A percentile compares a stretch with the other conserved stretches of the same genome.
Evolutionary conservation across 805 yeast genomes (phyloP).

Genomic region (Kuraishia piskuri): DNA sequence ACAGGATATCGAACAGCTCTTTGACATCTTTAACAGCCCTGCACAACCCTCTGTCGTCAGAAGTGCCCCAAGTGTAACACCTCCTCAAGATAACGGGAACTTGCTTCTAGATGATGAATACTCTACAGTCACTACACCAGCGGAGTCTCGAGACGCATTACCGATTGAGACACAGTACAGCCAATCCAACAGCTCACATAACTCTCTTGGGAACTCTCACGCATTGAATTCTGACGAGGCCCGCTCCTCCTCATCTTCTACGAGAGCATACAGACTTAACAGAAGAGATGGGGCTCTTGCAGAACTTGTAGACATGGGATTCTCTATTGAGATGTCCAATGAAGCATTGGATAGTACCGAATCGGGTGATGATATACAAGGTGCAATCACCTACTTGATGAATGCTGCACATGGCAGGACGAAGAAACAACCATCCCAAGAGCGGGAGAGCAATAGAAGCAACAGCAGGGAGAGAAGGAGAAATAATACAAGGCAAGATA

Average conservation of each 20-base stretch:
- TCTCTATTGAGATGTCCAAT: constrained; percentile 49
- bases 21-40: not conserved
- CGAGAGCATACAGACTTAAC: constrained; percentile 7
- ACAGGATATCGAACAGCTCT: not conserved
- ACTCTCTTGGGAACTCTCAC: not conserved
- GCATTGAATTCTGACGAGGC: not conserved
- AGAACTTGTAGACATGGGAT: constrained; percentile 74
- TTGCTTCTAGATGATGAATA: not conserved
- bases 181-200: not conserved
- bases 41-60: not conserved
- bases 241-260: not conserved
- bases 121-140: not conserved
- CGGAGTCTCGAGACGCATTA: not conserved
- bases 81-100: not conserved
- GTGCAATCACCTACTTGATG: constrained; percentile 63
- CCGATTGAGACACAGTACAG: not conserved
- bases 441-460: constrained; percentile 8
- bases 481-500: constrained; percentile 1
- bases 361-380: constrained; percentile 48
- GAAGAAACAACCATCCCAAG: not conserved
- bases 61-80: not conserved
- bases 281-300: constrained; percentile 47
- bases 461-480: constrained; percentile 10
- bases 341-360: constrained; percentile 46
- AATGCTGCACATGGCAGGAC: constrained; percentile 38